phyloP scores from a whole-genome alignment of 1,139 yeast species.

The Candida tropicalis region DNA sequence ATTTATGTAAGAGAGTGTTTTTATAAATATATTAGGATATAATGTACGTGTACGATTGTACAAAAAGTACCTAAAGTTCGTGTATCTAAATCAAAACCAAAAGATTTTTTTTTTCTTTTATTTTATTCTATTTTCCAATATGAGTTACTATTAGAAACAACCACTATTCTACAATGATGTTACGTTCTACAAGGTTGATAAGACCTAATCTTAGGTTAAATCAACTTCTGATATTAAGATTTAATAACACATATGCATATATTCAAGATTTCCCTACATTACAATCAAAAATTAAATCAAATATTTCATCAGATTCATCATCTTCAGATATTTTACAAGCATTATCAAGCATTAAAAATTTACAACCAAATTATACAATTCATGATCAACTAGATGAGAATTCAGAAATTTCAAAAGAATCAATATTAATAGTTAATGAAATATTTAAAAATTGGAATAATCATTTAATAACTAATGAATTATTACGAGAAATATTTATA shows the following conservation, averaged over 20 bases:
- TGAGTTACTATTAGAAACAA: no score
- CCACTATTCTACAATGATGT: no score
- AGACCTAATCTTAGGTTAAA: neutral
- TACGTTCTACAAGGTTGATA: neutral
- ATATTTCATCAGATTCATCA: constrained; percentile 11
- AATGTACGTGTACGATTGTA: neutral
- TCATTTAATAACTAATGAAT: constrained; percentile 23
- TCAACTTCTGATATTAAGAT: neutral
- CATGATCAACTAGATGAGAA: constrained; percentile 17
- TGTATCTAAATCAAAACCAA: neutral
- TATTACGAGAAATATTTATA: constrained; percentile 34
- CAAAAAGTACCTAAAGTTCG: neutral
- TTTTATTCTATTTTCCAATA: neutral
- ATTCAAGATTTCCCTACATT: constrained; percentile 16
- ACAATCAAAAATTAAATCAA: constrained; percentile 10
- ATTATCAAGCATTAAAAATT: constrained; percentile 24
- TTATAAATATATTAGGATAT: no score
- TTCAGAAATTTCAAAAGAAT: constrained; percentile 23
- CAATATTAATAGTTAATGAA: constrained; percentile 14
- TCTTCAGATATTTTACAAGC: constrained; percentile 17
- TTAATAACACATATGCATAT: constrained; percentile 17
- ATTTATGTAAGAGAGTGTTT: neutral
- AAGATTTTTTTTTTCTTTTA: neutral
- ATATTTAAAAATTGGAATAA: constrained; percentile 24
- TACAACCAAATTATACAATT: constrained; percentile 19